Base-by-base conservation (phyloP, 2,329 filamentous ascomycete species). In the Chlorencoelia australis region DNA sequence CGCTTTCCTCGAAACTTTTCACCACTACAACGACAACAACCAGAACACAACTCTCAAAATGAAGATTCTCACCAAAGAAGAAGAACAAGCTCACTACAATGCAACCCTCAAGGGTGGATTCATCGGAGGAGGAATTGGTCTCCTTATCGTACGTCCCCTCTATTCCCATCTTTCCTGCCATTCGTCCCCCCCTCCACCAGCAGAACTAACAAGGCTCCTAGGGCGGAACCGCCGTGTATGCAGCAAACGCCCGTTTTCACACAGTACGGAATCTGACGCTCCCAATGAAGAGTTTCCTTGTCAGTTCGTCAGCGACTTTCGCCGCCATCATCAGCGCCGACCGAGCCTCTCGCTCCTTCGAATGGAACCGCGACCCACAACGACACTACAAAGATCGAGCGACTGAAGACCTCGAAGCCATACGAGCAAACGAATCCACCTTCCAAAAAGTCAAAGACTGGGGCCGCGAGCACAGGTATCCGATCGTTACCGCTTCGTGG, bases 1-100 rank as follows among this genome's bases (percentile, higher is more conserved):
- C 22, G 22, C 22, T 6, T 10, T 13, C 15, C 13, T 14, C 18
- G 9, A 14, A 33, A 10, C 11, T 21, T 16, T 13, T n/a, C 19
- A 6, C n/a, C 30, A 33, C 30, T 14, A 13, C 17, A 33, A 9
- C 30, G 3, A 20, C 4, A 10, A 25, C 6, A 16, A 19, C 11
- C n/a, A 28, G 7, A 13, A n/a, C 8, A 10, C 9, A 11, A 18
- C 34, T 21, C 35, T 19, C 33, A 50, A 25, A 10, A 98, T 96
- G 91, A 96, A 95, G 80, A 69, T 96, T 57, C 73, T 96, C 59
- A 93, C 83, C 53, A 86, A 89, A 60, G 86, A 95, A 74, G 85
- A 95, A 66, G 88, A 95, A 65, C 60, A 69, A 42, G 83, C 74
- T 36, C 88, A 95, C 72, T 94, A 93, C 73, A 65, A 69, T 58